Percentiles rank a stretch among this genome's conserved stretches.
These are phyloP conservation scores for Elaeis oleifera DNA, from an alignment of 202 grass and related monocot species.

Conservation along the genomic window DNA sequence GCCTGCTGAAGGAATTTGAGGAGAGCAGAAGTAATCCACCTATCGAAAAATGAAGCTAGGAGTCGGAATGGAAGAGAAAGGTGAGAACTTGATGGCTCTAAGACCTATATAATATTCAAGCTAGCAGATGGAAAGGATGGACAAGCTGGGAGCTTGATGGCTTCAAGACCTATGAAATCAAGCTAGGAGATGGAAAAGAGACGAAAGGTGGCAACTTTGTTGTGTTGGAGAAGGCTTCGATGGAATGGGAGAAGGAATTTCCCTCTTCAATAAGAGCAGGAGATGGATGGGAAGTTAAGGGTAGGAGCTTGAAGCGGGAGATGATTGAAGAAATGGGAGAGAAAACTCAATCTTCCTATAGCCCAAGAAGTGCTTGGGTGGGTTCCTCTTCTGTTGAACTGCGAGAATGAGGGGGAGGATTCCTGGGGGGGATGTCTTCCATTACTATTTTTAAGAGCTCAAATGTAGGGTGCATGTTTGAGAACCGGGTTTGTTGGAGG, in stretches of 20 bases:
- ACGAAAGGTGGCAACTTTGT: neutral
- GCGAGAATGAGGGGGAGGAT: neutral
- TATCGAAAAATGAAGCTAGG: neutral
- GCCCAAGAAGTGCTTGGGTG: no score
- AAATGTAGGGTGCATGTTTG: slow-evolving; percentile 64
- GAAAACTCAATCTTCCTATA: no score
- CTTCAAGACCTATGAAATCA: neutral
- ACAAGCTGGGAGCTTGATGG: no score
- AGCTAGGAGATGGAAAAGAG: slow-evolving; percentile 2
- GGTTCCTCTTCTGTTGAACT: no score
- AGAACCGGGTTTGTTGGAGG: neutral
- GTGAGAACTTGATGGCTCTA: neutral
- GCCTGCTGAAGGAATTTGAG: slow-evolving; percentile 7
- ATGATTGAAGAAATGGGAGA: neutral
- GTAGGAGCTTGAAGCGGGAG: slow-evolving; percentile 2
- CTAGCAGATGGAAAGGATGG: neutral
- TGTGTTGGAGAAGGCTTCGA: no score
- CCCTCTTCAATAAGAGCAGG: slow-evolving; percentile 14
- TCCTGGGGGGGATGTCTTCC: slow-evolving; percentile 4
- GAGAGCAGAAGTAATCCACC: neutral
- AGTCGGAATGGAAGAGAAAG: neutral
- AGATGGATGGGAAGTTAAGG: slow-evolving; percentile 28
- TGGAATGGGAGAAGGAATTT: no score
- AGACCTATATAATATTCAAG: neutral
- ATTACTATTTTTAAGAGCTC: slow-evolving; percentile 42